A percentile compares a stretch with the other conserved stretches of the same genome.
phyloP scores from a whole-genome alignment of 73 alveolate genomes.

The Paramecium octaurelia region DNA sequence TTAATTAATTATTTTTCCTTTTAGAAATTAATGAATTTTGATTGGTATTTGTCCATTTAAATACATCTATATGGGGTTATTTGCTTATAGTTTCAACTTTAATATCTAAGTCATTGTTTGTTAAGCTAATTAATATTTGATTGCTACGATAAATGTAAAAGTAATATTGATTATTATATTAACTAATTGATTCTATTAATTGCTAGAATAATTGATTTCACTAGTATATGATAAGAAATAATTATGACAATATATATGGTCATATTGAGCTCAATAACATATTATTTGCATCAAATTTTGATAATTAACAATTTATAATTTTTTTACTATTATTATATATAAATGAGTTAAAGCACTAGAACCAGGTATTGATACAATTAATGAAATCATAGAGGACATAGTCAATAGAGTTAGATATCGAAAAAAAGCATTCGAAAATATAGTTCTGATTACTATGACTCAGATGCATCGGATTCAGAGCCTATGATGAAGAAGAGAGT shows the following conservation, averaged over 20 bases:
- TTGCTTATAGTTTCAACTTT: no score
- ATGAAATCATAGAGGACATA: neutral
- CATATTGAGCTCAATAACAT: neutral
- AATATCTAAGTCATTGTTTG: no score
- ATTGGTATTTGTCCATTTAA: no score
- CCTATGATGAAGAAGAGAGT: constrained; percentile 34
- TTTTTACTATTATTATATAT: neutral
- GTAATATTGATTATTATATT: no score
- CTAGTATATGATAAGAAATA: no score
- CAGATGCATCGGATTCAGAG: constrained; percentile 5
- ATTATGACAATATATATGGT: neutral
- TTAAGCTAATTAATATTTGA: no score
- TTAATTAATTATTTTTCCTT: no score
- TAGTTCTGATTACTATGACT: constrained; percentile 8
- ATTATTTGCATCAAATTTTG: neutral
- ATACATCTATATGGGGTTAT: no score
- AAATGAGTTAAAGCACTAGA: neutral
- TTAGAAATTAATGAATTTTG: no score
- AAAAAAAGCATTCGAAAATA: neutral
- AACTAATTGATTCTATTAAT: no score
- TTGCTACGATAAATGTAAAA: no score
- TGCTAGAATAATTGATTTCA: no score
- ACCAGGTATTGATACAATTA: neutral
- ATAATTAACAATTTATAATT: neutral
- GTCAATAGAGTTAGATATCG: neutral